Conservation (phyloP, 345 rosid genomes). For the Euphorbia lathyris region DNA sequence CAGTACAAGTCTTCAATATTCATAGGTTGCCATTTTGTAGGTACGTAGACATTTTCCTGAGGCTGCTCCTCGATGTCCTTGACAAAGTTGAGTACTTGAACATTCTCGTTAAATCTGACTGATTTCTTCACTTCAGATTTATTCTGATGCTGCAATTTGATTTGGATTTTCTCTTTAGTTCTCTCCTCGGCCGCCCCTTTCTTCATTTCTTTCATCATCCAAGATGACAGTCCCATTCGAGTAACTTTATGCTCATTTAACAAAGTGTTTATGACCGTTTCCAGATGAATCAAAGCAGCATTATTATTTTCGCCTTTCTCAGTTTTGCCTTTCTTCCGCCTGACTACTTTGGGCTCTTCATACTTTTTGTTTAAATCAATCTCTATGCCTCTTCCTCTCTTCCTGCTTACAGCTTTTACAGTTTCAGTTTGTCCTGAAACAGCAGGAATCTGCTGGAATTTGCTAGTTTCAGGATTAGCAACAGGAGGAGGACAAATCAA, state of each 20-base stretch:
- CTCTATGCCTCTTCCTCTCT: slow-evolving; percentile 17
- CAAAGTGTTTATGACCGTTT: slow-evolving; percentile 39
- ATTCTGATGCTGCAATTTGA: slow-evolving; percentile 13
- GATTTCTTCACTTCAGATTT: slow-evolving; percentile 12
- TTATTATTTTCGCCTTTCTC: slow-evolving; percentile 21
- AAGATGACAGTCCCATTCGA: slow-evolving; percentile 37
- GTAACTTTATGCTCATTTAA: slow-evolving; percentile 46
- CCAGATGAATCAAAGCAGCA: slow-evolving; percentile 35
- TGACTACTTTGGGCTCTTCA: slow-evolving; percentile 14
- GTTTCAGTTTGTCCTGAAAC: slow-evolving; percentile 10
- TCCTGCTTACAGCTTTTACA: slow-evolving; percentile 28
- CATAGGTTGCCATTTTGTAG: too few species aligned
- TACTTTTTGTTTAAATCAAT: slow-evolving; percentile 5
- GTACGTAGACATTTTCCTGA: too few species aligned
- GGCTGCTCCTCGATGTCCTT: slow-evolving; percentile 7
- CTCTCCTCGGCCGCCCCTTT: slow-evolving; percentile 34
- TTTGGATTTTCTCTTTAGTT: slow-evolving; percentile 20
- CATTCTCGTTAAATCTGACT: too few species aligned
- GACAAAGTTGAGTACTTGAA: too few species aligned
- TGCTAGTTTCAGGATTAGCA: slow-evolving; percentile 29
- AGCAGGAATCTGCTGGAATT: slow-evolving; percentile 26
- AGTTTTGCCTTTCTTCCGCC: slow-evolving; percentile 25
- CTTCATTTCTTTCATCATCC: slow-evolving; percentile 55
- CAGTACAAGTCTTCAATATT: too few species aligned
- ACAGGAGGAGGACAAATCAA: slow-evolving; percentile 20